Evolutionary conservation across 352 stramenopile genomes (phyloP).

Genomic region (Phytophthora rubi): DNA sequence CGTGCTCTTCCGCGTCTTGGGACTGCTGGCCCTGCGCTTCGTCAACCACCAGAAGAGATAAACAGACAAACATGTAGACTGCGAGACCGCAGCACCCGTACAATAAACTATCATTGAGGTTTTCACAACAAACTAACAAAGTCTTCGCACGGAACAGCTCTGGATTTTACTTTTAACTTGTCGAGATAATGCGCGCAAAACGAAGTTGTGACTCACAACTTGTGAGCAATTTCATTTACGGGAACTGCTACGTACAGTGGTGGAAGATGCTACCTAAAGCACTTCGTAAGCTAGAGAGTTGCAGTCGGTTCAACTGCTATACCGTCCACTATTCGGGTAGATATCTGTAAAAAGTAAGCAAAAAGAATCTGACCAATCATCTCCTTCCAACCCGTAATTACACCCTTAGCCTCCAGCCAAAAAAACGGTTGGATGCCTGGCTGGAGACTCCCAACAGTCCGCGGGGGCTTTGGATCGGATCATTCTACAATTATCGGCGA

Average conservation of each 20-base stretch:
- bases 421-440: constrained; percentile 29
- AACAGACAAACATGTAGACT: not conserved
- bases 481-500: constrained; percentile 39
- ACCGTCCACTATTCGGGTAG: constrained; percentile 7
- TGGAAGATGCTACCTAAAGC: not conserved
- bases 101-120: not conserved
- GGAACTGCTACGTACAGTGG: too few relatives aligned
- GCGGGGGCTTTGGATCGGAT: not conserved
- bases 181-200: too few relatives aligned
- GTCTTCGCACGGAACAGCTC: too few relatives aligned
- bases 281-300: not conserved
- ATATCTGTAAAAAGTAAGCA: not conserved
- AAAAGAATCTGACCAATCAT: constrained; percentile 4
- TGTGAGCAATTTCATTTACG: too few relatives aligned
- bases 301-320: constrained; percentile 4
- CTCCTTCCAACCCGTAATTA: constrained; percentile 2
- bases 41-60: constrained; percentile 44
- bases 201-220: too few relatives aligned
- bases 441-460: too few relatives aligned
- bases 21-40: constrained; percentile 30
- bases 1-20: constrained; percentile 42
- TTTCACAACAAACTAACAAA: too few relatives aligned
- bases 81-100: not conserved
- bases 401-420: not conserved
- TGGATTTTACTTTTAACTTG: too few relatives aligned